Percentiles rank a stretch among this genome's conserved stretches.
These are phyloP conservation scores for Sporothrix brasiliensis DNA, from an alignment of 2,329 filamentous ascomycete genomes.

Conservation along the genomic window DNA sequence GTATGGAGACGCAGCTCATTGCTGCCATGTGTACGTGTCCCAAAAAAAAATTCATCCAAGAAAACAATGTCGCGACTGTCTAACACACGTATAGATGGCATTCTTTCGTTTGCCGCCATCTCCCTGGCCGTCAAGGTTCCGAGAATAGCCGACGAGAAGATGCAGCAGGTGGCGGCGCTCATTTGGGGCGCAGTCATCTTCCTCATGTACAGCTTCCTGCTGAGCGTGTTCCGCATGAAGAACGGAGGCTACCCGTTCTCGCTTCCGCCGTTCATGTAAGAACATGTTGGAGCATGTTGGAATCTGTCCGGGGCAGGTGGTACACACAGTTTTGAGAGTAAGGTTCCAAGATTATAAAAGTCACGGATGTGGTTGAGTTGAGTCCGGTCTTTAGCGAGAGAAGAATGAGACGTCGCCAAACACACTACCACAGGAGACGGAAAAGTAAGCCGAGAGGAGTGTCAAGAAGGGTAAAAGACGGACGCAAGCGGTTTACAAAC, in stretches of 20 bases:
- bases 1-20: constrained; percentile 92
- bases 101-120: constrained; percentile 88
- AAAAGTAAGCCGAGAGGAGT: not conserved
- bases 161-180: constrained; percentile 80
- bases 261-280: constrained; percentile 79
- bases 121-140: constrained; percentile 90
- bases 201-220: constrained; percentile 86
- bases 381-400: not conserved
- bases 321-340: too few relatives aligned
- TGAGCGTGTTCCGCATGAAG: constrained; percentile 93
- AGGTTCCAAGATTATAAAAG: too few relatives aligned
- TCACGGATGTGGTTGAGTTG: too few relatives aligned
- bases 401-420: not conserved
- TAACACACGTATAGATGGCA: constrained; percentile 50
- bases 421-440: not conserved
- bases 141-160: constrained; percentile 74
- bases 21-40: constrained; percentile 79
- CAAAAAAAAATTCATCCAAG: not conserved
- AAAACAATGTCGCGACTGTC: not conserved
- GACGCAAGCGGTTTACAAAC: not conserved
- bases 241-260: constrained; percentile 94
- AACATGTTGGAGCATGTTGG: too few relatives aligned
- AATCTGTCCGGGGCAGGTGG: not conserved
- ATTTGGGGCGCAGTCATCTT: constrained; percentile 78
- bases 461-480: not conserved